Evolutionary conservation across 331 rosid genomes (phyloP).

Genomic region (Acacia pycnantha): DNA sequence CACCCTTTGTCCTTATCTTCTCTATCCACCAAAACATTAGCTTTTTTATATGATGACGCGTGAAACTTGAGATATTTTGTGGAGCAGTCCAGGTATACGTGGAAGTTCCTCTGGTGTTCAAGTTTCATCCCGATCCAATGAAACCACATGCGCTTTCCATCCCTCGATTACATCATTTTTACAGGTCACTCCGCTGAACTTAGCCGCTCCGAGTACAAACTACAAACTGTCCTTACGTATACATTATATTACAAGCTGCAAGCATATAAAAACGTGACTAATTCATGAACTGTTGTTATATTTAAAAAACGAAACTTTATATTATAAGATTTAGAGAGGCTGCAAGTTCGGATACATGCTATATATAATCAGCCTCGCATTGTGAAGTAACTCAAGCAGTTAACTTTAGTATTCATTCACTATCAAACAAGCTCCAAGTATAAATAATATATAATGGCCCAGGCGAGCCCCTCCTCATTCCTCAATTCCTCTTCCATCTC

Average conservation of each 20-base stretch:
- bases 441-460: constrained; percentile 18
- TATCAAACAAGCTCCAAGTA: neutral
- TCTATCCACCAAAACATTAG: neutral
- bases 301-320: neutral
- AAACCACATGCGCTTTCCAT: neutral
- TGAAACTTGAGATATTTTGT: no score
- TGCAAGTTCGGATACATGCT: neutral
- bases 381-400: neutral
- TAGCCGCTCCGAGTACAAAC: no score
- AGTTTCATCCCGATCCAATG: no score
- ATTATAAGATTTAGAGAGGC: no score
- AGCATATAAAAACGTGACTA: neutral
- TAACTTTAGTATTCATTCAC: neutral
- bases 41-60: neutral
- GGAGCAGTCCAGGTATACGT: neutral
- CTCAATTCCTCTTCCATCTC: neutral
- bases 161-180: no score
- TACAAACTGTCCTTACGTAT: no score
- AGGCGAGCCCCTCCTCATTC: neutral
- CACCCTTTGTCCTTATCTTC: no score
- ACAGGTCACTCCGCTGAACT: no score
- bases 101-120: neutral
- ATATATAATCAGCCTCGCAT: neutral
- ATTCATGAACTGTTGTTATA: no score
- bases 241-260: neutral